A percentile compares a stretch with the other conserved stretches of the same genome.
Evolutionary conservation across 805 yeast genomes (phyloP).

Genomic region (Saccharomycodes ludwigii): DNA sequence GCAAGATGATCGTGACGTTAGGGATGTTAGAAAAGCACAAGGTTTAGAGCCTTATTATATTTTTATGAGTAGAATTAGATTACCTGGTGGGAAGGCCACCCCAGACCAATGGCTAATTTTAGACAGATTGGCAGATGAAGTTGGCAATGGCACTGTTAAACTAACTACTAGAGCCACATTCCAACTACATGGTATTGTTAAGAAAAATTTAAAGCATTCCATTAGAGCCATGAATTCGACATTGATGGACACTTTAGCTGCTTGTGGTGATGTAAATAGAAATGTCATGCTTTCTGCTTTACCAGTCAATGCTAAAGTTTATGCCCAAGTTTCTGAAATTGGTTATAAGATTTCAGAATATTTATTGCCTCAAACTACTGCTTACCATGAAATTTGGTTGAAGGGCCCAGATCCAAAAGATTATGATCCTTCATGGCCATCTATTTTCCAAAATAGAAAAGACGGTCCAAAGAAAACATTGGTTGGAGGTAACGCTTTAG

Average conservation of each 20-base stretch:
- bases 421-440: constrained; percentile 46
- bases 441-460: constrained; percentile 49
- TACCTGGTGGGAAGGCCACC: constrained; percentile 85
- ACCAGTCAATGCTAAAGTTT: constrained; percentile 75
- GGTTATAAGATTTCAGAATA: constrained; percentile 65
- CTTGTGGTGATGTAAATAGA: constrained; percentile 97
- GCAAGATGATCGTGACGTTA: constrained; percentile 96
- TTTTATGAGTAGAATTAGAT: constrained; percentile 93
- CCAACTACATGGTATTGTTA: constrained; percentile 91
- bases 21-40: constrained; percentile 84
- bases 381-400: constrained; percentile 95
- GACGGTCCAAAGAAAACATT: constrained; percentile 71
- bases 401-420: constrained; percentile 73
- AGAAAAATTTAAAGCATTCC: constrained; percentile 78
- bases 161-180: constrained; percentile 94
- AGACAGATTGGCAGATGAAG: constrained; percentile 65
- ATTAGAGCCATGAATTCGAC: constrained; percentile 88
- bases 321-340: constrained; percentile 53
- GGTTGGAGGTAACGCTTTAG: constrained; percentile 79
- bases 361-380: constrained; percentile 82
- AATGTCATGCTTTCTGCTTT: constrained; percentile 87
- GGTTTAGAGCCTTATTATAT: constrained; percentile 93
- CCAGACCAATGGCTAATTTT: constrained; percentile 83
- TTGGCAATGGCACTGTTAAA: constrained; percentile 90
- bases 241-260: constrained; percentile 88